These are phyloP conservation scores for Aspergillus brunneoviolaceus DNA, from an alignment of 2,329 filamentous ascomycete genomes.

Conservation along the genomic window DNA sequence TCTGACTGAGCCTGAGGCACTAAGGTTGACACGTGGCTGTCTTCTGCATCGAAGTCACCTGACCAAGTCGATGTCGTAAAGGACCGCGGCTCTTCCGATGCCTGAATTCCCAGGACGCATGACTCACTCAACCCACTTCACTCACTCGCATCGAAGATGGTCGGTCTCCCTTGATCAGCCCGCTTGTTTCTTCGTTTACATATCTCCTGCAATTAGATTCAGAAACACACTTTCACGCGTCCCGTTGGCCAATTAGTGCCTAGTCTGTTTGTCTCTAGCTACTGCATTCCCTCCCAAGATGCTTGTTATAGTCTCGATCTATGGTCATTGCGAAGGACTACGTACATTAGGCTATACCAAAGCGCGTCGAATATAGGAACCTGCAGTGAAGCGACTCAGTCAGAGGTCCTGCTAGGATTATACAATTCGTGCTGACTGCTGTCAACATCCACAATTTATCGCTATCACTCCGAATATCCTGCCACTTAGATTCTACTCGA, in stretches of 20 bases:
- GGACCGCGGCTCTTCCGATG: not conserved
- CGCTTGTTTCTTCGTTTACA: not conserved
- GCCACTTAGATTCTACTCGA: not conserved
- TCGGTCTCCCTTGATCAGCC: not conserved
- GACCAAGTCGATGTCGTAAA: conserved; percentile 7
- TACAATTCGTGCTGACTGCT: not conserved
- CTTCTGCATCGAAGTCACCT: conserved; percentile 6
- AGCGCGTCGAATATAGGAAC: not conserved
- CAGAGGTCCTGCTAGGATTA: too few relatives aligned
- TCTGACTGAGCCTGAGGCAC: not conserved
- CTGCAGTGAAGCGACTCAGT: not conserved
- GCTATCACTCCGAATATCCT: not conserved
- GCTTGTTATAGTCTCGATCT: not conserved
- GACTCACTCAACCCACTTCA: not conserved
- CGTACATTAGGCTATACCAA: not conserved
- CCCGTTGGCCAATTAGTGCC: not conserved
- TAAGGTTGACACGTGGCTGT: not conserved
- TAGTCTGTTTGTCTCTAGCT: not conserved
- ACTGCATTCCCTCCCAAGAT: not conserved
- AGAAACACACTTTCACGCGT: not conserved
- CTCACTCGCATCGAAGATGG: not conserved
- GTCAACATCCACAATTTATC: not conserved
- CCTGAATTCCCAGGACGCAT: not conserved
- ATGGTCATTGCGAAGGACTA: not conserved
- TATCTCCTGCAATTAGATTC: not conserved